Evolutionary conservation across 2,329 filamentous ascomycete genomes (phyloP).

Genomic region (Fusarium clavum): DNA sequence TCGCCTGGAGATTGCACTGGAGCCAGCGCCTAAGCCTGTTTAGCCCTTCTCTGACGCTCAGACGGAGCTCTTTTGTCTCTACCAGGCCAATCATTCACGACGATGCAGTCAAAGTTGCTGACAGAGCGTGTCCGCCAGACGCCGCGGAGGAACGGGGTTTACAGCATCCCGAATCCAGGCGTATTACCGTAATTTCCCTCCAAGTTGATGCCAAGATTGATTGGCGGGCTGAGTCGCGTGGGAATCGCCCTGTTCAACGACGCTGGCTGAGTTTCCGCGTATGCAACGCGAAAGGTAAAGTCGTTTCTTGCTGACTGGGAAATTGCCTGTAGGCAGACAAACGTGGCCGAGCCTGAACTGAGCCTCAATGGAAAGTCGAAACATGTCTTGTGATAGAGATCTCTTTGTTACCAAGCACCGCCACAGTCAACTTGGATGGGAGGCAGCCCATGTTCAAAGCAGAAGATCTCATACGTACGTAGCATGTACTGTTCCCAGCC

Average conservation of each 20-base stretch:
- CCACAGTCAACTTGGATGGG: slow-evolving; percentile 13
- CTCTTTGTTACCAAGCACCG: slow-evolving; percentile 18
- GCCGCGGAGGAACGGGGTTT: slow-evolving; percentile 46
- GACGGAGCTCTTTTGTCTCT: slow-evolving; percentile 31
- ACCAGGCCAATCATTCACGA: slow-evolving; percentile 31
- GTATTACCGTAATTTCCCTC: slow-evolving; percentile 47
- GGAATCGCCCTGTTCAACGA: slow-evolving; percentile 33
- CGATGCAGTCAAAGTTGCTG: slow-evolving; percentile 37
- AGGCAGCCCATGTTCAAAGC: slow-evolving; percentile 32
- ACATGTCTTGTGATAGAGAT: background rate
- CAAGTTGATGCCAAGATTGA: slow-evolving; percentile 39
- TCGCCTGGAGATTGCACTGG: slow-evolving; percentile 45
- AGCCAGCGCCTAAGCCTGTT: slow-evolving; percentile 39
- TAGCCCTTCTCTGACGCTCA: slow-evolving; percentile 39
- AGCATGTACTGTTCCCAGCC: slow-evolving; percentile 24
- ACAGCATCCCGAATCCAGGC: slow-evolving; percentile 37
- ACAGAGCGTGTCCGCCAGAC: slow-evolving; percentile 32
- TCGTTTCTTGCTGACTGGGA: slow-evolving; percentile 24
- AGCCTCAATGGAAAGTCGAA: slow-evolving; percentile 15
- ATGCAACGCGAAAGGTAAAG: slow-evolving; percentile 13
- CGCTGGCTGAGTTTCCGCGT: slow-evolving; percentile 28
- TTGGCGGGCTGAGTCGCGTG: slow-evolving; percentile 40
- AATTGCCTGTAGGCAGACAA: slow-evolving; percentile 2
- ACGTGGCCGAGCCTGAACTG: slow-evolving; percentile 15
- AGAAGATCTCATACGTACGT: slow-evolving; percentile 9